Evolutionary conservation across 345 rosid species (phyloP).

Genomic region (Eucalyptus pauciflora): DNA sequence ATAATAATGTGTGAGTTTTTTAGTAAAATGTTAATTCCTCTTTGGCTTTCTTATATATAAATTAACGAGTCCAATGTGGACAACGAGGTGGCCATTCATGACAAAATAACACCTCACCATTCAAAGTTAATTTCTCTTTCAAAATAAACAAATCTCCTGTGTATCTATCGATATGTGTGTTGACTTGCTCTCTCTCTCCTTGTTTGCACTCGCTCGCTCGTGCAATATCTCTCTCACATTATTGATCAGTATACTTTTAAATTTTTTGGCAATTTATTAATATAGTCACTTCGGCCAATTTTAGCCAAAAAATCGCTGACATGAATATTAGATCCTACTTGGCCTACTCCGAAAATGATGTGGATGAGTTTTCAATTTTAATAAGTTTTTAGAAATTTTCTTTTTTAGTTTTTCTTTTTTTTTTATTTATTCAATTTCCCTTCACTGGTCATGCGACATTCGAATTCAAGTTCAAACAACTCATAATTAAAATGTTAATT

Average conservation of each 20-base stretch:
- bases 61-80: neutral
- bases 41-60: neutral
- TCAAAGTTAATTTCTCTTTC: neutral
- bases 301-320: accelerated
- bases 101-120: neutral
- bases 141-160: neutral
- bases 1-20: neutral
- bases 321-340: neutral
- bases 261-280: neutral
- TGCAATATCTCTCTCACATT: neutral
- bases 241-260: neutral
- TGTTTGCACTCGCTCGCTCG: neutral
- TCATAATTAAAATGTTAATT: neutral
- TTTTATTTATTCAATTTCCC: too few relatives aligned
- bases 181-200: neutral
- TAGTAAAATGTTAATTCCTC: neutral
- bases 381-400: neutral
- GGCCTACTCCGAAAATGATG: neutral
- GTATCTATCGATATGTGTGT: neutral
- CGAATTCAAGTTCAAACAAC: neutral
- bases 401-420: too few relatives aligned
- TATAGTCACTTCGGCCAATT: accelerated
- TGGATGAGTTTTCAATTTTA: neutral
- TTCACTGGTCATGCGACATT: neutral
- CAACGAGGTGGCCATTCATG: neutral